Percentiles rank a stretch among this genome's conserved stretches.
Evolutionary conservation across 208 protist genomes (phyloP).

Genomic region (Crithidia expoeki): DNA sequence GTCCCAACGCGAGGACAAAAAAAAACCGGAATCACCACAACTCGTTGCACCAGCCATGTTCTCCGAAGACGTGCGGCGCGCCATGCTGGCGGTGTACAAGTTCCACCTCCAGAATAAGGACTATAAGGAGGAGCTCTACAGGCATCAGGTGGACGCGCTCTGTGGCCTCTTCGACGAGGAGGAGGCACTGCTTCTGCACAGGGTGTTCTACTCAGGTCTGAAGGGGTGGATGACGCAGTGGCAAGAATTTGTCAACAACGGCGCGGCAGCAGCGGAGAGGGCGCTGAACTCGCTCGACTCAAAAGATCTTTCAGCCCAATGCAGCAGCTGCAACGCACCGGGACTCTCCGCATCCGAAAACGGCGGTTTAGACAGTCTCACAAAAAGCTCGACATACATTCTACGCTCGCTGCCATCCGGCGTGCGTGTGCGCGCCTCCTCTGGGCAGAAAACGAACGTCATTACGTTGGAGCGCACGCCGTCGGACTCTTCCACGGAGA

Average conservation of each 20-base stretch:
- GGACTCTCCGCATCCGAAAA: conserved; percentile 10
- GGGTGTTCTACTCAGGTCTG: conserved; percentile 14
- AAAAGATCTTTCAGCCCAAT: background rate
- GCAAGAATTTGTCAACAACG: conserved; percentile 29
- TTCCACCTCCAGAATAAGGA: conserved; percentile 1
- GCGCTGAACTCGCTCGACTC: conserved; percentile 17
- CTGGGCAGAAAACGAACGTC: background rate
- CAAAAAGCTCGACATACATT: conserved; percentile 9
- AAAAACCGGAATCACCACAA: background rate
- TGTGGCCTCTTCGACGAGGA: conserved; percentile 26
- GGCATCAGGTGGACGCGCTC: conserved; percentile 18
- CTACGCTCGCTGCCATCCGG: conserved; percentile 16
- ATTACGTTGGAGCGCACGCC: conserved; percentile 1
- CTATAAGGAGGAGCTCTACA: conserved; percentile 4
- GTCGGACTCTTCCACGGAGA: conserved; percentile 8
- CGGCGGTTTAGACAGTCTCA: background rate
- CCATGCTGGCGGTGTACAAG: conserved; percentile 10
- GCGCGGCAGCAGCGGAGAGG: conserved; percentile 23
- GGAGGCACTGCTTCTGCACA: conserved; percentile 10
- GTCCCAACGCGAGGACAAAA: background rate
- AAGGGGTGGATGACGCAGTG: conserved; percentile 8
- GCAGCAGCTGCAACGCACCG: background rate
- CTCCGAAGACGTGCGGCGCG: conserved; percentile 2
- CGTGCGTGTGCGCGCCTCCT: background rate
- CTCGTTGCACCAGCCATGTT: background rate